Conservation (phyloP, 1,284 basidiomycete genomes). For the Afroboletus lepidellus region DNA sequence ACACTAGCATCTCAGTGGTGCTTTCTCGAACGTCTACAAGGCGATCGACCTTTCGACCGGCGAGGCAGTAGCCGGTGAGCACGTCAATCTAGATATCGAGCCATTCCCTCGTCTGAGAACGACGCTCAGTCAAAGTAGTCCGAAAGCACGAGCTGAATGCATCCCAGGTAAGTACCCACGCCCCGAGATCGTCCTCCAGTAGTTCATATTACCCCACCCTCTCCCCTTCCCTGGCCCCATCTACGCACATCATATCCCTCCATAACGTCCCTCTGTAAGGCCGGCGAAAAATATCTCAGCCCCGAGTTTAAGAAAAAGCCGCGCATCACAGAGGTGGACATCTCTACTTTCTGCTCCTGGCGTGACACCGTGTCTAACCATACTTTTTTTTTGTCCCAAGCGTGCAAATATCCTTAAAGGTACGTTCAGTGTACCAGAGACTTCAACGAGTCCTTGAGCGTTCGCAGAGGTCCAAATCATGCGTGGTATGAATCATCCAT, state of each 20-base stretch:
- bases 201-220: constrained; percentile 33
- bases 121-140: constrained; percentile 83
- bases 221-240: constrained; percentile 12
- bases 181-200: constrained; percentile 21
- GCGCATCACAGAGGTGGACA: constrained; percentile 89
- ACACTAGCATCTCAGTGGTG: constrained; percentile 59
- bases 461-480: constrained; percentile 95
- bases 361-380: constrained; percentile 18
- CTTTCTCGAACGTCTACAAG: constrained; percentile 98
- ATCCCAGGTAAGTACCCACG: constrained; percentile 78
- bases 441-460: constrained; percentile 1
- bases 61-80: constrained; percentile 81
- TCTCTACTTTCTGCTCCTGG: constrained; percentile 33
- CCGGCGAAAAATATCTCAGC: constrained; percentile 89
- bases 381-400: constrained; percentile 44
- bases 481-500: constrained; percentile 89
- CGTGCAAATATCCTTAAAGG: constrained; percentile 97
- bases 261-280: constrained; percentile 50
- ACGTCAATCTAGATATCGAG: constrained; percentile 19
- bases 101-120: constrained; percentile 8
- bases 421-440: constrained; percentile 20
- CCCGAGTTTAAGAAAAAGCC: constrained; percentile 93
- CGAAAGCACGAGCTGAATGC: constrained; percentile 95
- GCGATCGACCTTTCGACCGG: constrained; percentile 78
- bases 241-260: constrained; percentile 20